Percentiles rank a stretch among this genome's conserved stretches.
These are phyloP conservation scores for Kurtzmaniella quercitrusa DNA, from an alignment of 1,139 yeast species.

Conservation along the genomic window DNA sequence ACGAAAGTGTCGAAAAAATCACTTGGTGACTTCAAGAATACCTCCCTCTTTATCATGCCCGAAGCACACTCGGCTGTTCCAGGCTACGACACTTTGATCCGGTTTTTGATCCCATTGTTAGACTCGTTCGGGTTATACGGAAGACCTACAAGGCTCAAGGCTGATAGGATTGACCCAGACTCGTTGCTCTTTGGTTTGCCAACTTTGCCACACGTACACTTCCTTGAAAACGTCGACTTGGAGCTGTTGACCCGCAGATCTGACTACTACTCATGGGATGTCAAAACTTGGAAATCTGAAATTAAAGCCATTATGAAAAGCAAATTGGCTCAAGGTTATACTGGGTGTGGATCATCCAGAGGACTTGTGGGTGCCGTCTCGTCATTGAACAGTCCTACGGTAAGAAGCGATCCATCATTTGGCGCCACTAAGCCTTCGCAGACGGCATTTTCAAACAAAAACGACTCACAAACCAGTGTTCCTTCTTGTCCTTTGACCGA, in stretches of 20 bases:
- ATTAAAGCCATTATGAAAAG: conserved; percentile 60
- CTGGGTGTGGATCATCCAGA: conserved; percentile 74
- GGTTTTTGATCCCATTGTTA: conserved; percentile 79
- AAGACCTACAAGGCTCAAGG: conserved; percentile 82
- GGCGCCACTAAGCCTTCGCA: conserved; percentile 1
- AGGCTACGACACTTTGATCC: conserved; percentile 87
- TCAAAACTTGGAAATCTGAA: conserved; percentile 61
- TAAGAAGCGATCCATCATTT: conserved; percentile 2
- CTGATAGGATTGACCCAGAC: conserved; percentile 75
- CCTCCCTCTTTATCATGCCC: conserved; percentile 92
- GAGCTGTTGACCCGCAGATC: conserved; percentile 15
- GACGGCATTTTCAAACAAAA: background rate
- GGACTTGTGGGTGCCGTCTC: conserved; percentile 58
- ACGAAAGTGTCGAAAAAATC: conserved; percentile 38
- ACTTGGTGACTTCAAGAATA: conserved; percentile 57
- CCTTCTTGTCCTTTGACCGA: conserved; percentile 4
- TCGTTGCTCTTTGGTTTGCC: conserved; percentile 90
- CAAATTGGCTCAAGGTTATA: conserved; percentile 70
- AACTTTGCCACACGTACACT: conserved; percentile 82
- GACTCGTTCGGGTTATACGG: conserved; percentile 90
- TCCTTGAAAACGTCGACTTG: conserved; percentile 45
- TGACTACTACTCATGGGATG: conserved; percentile 53
- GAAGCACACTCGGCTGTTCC: conserved; percentile 91
- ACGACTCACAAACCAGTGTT: conserved; percentile 3
- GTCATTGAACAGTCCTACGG: conserved; percentile 34